Evolutionary conservation across 768 basidiomycete genomes (phyloP), one percentile per base, ranked within the genome.

Genomic region (Leccinum longicurvipes): DNA sequence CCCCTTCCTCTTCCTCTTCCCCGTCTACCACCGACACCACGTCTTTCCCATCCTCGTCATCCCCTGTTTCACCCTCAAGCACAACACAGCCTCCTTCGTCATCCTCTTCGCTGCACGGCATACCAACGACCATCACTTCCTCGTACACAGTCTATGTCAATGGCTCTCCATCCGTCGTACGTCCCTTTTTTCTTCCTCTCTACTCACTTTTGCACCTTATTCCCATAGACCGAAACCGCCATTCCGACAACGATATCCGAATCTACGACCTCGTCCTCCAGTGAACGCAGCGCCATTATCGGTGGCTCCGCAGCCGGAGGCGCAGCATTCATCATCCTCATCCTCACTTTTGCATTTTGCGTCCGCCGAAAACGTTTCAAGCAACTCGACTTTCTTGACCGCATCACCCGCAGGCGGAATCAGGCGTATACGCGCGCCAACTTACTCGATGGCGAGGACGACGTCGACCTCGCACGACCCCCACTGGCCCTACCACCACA

Each of bases 231-330:
- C 4, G 19, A 46, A 19, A 62, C 59, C 3, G 4, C 51, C 0
- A 51, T 63, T 6, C 64, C 68, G 11, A 67, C 39, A 7, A 65
- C 62, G 27, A 65, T 72, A 41, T 60, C 60, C 10, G 2, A 34
- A 31, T 1, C 12, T 0, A 27, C 59, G 0, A 15, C n/a, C 28
- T 28, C 56, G 14, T 32, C 56, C 15, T 54, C 58, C 2, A 53
- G 47, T 24, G 44, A 65, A 4, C 76, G 76, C 19, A 76, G 73
- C 1, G 72, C 73, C 36, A 67, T 76, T 39, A 79, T 80, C 28
- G 77, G 74, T 3, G 77, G 77, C 3, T 66, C 73, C 4, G 75
- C 77, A 28, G 69, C 72, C 5, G 77, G 72, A 2, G 72, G 64
- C 9, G 70, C 75, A 15, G 64, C 70, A 8, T 44, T 79, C 28